These are phyloP conservation scores for Deinandra increscens DNA, from an alignment of 129 eudicot species.

Conservation along the genomic window DNA sequence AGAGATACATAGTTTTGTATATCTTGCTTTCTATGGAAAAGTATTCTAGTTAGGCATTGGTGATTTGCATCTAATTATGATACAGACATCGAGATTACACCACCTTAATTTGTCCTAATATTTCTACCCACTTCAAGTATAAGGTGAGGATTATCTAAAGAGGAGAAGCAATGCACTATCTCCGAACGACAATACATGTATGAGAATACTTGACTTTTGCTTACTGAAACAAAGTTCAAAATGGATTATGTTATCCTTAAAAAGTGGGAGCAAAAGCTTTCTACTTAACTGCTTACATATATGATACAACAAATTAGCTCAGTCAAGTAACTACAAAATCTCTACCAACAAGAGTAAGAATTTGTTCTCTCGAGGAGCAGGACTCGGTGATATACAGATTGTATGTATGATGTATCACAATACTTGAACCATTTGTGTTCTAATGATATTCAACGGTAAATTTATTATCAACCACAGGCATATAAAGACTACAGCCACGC, in stretches of 20 bases:
- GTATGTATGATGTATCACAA: background rate
- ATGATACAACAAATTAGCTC: background rate
- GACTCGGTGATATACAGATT: background rate
- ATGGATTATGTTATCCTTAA: background rate
- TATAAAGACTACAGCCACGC: background rate
- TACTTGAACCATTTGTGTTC: background rate
- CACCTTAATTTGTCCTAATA: constrained; percentile 4
- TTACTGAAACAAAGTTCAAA: background rate
- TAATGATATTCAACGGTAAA: background rate
- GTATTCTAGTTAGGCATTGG: background rate
- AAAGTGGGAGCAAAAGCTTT: constrained; percentile 2
- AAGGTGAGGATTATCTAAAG: constrained; percentile 5
- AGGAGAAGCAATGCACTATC: background rate
- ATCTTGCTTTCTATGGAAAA: background rate
- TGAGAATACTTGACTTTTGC: background rate
- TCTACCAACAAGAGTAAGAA: background rate
- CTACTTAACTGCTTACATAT: constrained; percentile 5
- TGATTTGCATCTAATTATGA: constrained; percentile 15
- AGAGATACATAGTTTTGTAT: background rate
- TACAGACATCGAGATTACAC: background rate
- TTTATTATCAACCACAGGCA: background rate
- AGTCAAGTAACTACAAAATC: background rate
- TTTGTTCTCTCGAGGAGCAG: background rate
- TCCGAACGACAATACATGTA: background rate
- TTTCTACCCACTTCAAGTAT: constrained; percentile 11